These are phyloP conservation scores for Prunella vulgaris DNA, from an alignment of 257 asterid genomes.

Conservation along the genomic window DNA sequence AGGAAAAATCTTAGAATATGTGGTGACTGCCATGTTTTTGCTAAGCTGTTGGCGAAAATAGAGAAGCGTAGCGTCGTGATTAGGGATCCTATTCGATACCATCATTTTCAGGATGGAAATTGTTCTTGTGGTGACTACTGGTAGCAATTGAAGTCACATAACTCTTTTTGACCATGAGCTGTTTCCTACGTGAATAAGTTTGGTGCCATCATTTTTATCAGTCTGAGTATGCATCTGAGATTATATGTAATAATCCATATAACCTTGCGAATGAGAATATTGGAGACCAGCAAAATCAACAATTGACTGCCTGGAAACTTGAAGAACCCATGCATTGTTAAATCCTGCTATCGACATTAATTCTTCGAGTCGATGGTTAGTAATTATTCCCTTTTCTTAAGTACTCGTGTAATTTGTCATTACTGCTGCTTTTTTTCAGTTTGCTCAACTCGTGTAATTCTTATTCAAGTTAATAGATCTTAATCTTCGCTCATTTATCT, in stretches of 20 bases:
- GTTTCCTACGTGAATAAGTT: neutral
- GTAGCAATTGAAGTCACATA: constrained; percentile 37
- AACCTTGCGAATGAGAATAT: neutral
- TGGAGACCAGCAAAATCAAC: no score
- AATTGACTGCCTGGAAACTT: no score
- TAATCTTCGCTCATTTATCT: neutral
- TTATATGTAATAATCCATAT: neutral
- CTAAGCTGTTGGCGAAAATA: constrained; percentile 65
- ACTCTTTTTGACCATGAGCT: no score
- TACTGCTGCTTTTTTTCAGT: neutral
- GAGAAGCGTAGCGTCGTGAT: constrained; percentile 59
- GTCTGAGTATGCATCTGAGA: constrained; percentile 16
- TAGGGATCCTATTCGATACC: constrained; percentile 89
- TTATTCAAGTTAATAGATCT: neutral
- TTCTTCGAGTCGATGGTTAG: no score
- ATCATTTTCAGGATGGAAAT: constrained; percentile 73
- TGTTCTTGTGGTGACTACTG: constrained; percentile 96
- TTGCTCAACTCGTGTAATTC: neutral
- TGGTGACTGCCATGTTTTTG: constrained; percentile 28
- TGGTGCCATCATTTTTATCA: constrained; percentile 2
- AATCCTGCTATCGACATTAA: no score
- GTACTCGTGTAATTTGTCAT: neutral
- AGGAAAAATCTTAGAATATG: constrained; percentile 79
- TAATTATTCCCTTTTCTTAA: no score
- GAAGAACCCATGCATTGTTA: no score